Evolutionary conservation across 176 grass and related monocot genomes (phyloP).

Genomic region (Aegilops tauschii): DNA sequence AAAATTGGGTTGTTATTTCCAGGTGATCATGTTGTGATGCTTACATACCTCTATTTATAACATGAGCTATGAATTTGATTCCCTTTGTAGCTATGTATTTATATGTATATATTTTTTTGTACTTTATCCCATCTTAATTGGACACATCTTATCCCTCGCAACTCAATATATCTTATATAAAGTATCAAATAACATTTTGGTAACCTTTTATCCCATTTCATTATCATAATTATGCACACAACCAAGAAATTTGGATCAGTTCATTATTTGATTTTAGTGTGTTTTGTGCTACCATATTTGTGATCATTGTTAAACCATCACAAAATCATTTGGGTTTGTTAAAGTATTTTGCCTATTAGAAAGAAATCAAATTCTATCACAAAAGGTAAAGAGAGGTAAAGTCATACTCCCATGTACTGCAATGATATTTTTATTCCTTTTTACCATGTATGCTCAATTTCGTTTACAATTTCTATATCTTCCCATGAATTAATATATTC

Average conservation of each 20-base stretch:
- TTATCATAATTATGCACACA: not conserved
- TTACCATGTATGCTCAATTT: no score
- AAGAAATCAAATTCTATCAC: no score
- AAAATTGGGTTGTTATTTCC: slow-evolving; percentile 82
- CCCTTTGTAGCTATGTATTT: not conserved
- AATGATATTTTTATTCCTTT: no score
- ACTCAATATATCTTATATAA: no score
- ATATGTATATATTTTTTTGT: not conserved
- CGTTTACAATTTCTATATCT: no score
- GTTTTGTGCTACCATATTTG: no score
- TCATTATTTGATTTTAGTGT: not conserved
- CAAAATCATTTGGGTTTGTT: no score
- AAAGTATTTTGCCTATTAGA: no score
- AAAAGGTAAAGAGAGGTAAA: no score
- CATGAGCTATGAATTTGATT: not conserved
- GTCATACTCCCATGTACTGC: no score
- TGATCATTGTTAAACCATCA: no score
- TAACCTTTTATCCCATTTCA: not conserved
- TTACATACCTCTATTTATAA: not conserved
- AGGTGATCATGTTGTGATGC: slow-evolving; percentile 38
- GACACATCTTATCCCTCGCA: no score
- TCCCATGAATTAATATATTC: not conserved
- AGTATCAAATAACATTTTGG: not conserved
- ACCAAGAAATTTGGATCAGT: not conserved
- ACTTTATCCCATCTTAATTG: not conserved